Evolutionary conservation across 192 early-diverging fungal species (phyloP).

Genomic region (Umbelopsis isabellina): DNA sequence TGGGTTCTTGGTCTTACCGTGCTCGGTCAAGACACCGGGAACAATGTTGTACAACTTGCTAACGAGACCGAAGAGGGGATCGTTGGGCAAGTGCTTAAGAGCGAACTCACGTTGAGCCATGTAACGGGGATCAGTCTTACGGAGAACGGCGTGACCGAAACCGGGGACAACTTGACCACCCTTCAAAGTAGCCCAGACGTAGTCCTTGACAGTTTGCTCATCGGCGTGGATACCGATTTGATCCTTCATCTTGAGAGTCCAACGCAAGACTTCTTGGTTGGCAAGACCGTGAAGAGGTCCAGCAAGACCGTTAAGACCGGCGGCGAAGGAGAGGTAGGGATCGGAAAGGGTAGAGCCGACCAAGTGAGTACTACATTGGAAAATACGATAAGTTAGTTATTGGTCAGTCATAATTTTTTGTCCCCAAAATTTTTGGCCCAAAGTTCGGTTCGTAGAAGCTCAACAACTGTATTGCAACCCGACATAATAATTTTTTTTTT

Average conservation of each 20-base stretch:
- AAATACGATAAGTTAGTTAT: neutral
- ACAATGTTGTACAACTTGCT: slow-evolving; percentile 97
- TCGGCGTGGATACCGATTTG: slow-evolving; percentile 83
- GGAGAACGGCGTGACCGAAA: slow-evolving; percentile 98
- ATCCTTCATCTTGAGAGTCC: slow-evolving; percentile 92
- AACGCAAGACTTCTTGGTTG: slow-evolving; percentile 99
- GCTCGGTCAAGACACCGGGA: slow-evolving; percentile 93
- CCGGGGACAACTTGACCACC: slow-evolving; percentile 96
- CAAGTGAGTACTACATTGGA: slow-evolving; percentile 52
- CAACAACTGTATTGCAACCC: slow-evolving; percentile 12
- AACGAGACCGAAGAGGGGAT: slow-evolving; percentile 96
- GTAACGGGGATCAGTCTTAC: slow-evolving; percentile 96
- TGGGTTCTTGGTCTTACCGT: slow-evolving; percentile 99
- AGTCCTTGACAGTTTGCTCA: slow-evolving; percentile 95
- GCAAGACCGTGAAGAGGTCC: slow-evolving; percentile 99
- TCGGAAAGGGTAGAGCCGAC: slow-evolving; percentile 98
- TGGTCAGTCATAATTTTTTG: too few species aligned
- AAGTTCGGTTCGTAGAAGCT: neutral
- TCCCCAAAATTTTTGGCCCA: neutral
- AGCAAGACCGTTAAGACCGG: slow-evolving; percentile 95
- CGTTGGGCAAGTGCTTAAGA: slow-evolving; percentile 94
- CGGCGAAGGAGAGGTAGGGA: slow-evolving; percentile 97
- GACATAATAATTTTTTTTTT: neutral
- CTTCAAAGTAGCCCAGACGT: slow-evolving; percentile 96
- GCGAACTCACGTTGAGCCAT: slow-evolving; percentile 98